Evolutionary conservation across 2,329 filamentous ascomycete genomes (phyloP).

Genomic region (Nigrospora oryzae): DNA sequence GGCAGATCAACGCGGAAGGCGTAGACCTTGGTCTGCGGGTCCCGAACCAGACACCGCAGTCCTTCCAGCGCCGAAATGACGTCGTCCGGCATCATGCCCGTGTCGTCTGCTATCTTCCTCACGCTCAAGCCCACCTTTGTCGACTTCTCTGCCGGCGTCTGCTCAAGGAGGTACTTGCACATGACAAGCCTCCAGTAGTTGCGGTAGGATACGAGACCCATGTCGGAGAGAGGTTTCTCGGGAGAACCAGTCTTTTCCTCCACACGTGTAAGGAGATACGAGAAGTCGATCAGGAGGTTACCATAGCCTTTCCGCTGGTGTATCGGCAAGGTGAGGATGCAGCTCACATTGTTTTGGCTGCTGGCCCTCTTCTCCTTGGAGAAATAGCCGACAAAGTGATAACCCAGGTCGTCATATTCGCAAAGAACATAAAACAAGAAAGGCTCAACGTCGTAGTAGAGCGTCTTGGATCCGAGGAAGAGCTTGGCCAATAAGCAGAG

Average conservation of each 20-base stretch:
- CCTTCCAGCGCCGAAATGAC: slow-evolving; percentile 91
- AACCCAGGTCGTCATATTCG: slow-evolving; percentile 83
- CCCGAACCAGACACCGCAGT: slow-evolving; percentile 78
- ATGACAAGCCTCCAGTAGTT: slow-evolving; percentile 93
- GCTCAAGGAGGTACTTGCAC: slow-evolving; percentile 71
- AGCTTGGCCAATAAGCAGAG: slow-evolving; percentile 92
- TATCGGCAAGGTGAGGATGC: slow-evolving; percentile 90
- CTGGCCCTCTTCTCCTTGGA: slow-evolving; percentile 96
- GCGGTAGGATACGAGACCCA: slow-evolving; percentile 93
- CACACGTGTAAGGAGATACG: slow-evolving; percentile 86
- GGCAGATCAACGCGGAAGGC: slow-evolving; percentile 79
- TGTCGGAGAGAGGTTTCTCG: slow-evolving; percentile 94
- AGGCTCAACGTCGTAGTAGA: slow-evolving; percentile 96
- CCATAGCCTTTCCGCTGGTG: slow-evolving; percentile 97
- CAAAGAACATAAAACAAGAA: slow-evolving; percentile 97
- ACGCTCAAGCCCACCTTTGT: slow-evolving; percentile 47
- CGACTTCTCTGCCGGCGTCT: slow-evolving; percentile 25
- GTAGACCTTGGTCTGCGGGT: slow-evolving; percentile 81
- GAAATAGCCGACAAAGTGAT: slow-evolving; percentile 98
- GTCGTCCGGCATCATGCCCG: slow-evolving; percentile 92
- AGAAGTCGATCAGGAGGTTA: slow-evolving; percentile 95
- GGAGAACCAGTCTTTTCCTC: slow-evolving; percentile 93
- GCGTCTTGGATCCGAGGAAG: slow-evolving; percentile 95
- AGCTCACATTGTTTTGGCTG: slow-evolving; percentile 95
- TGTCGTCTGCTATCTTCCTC: slow-evolving; percentile 71